Evolutionary conservation across 345 rosid genomes (phyloP).

Genomic region (Geranium rotundifolium): DNA sequence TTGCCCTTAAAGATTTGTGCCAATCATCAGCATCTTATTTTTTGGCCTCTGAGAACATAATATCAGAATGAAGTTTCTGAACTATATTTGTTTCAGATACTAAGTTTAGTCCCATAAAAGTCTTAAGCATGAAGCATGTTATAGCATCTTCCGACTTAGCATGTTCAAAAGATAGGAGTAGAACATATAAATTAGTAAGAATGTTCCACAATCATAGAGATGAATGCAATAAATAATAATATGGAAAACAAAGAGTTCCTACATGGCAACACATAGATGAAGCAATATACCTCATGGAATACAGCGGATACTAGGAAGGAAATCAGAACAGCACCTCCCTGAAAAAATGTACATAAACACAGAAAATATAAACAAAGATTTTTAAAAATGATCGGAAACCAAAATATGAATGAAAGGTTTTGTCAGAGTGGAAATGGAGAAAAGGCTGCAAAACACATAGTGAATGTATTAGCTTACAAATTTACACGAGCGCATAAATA

Average conservation of each 20-base stretch:
- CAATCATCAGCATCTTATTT: not conserved
- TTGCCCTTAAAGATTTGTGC: not conserved
- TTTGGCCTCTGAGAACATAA: not conserved
- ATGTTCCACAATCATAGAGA: not conserved
- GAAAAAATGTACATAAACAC: conserved; percentile 7
- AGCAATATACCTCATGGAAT: conserved; percentile 77
- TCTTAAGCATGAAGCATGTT: not conserved
- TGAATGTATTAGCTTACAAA: too few relatives aligned
- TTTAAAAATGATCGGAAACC: too few relatives aligned
- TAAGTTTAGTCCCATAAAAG: not conserved
- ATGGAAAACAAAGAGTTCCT: not conserved
- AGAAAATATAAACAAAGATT: too few relatives aligned
- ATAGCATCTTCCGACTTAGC: not conserved
- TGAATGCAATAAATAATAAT: not conserved
- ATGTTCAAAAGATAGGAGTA: not conserved
- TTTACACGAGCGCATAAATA: too few relatives aligned
- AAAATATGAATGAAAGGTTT: too few relatives aligned
- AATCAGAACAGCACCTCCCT: conserved; percentile 65
- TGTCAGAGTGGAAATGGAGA: too few relatives aligned
- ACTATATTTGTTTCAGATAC: not conserved
- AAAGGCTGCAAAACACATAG: too few relatives aligned
- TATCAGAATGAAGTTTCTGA: not conserved
- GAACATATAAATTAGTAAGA: too few relatives aligned
- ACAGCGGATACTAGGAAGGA: conserved; percentile 79
- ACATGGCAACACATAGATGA: too few relatives aligned